phyloP scores from a whole-genome alignment of 1,284 basidiomycete species.

The Cronartium quercuum region DNA sequence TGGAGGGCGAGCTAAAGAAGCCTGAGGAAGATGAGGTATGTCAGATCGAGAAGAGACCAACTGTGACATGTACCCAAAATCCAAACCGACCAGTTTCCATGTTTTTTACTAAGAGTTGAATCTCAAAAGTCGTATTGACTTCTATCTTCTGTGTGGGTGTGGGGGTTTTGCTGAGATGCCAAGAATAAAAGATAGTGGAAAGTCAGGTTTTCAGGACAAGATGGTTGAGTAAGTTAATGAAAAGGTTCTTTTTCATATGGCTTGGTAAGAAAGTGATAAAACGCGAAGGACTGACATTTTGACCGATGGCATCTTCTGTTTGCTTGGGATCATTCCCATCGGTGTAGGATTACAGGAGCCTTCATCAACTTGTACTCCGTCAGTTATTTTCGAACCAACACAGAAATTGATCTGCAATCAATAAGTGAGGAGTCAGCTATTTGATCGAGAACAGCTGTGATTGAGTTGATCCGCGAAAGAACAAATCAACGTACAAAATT shows the following conservation, averaged over 20 bases:
- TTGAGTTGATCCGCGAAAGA: not conserved
- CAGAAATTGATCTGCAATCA: constrained; percentile 19
- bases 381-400: constrained; percentile 10
- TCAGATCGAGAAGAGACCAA: too few species aligned
- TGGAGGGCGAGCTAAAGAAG: constrained; percentile 12
- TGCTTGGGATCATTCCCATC: constrained; percentile 19
- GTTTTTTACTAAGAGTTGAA: constrained; percentile 1
- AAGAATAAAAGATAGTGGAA: not conserved
- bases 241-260: too few species aligned
- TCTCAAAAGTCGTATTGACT: not conserved
- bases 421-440: not conserved
- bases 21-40: not conserved
- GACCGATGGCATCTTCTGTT: constrained; percentile 27
- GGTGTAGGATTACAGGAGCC: constrained; percentile 36
- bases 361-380: constrained; percentile 17
- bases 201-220: too few species aligned
- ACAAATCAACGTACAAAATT: constrained; percentile 22
- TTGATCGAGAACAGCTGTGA: not conserved
- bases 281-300: constrained; percentile 14
- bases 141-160: not conserved
- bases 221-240: too few species aligned
- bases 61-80: not conserved
- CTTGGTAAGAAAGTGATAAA: not conserved
- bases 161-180: not conserved
- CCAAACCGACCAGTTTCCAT: constrained; percentile 1